Evolutionary conservation across 148 eudicot species (phyloP), one percentile per base, ranked within the genome.

Genomic region (Limonium bicolor): DNA sequence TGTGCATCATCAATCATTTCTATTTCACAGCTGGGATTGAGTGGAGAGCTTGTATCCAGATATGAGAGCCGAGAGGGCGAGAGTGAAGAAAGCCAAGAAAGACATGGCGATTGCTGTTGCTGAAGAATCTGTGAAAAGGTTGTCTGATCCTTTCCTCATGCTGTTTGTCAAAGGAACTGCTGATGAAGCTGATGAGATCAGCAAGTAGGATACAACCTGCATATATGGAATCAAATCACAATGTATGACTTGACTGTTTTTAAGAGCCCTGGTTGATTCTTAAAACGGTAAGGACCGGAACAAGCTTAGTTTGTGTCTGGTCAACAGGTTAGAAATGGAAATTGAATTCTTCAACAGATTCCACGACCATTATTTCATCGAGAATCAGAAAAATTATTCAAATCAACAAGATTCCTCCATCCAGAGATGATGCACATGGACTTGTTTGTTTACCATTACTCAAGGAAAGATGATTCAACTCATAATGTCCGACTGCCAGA

Each of bases 41-140:
- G 64, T 69, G 19, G 76, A 74, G 38, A 86, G 83, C 67, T 81
- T 81, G 48, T 77, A 78, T 49, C 93, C 96, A 24, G 87, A 70
- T 36, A 86, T 46, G 37, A 78, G 25, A 29, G 93, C 69, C 0
- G 93, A 81, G 16, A 52, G 27, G 19, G 72, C 93, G 1, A 86
- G 50, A 0, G 72, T 48, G 7, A 75, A 13, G 66, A 86, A 86
- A 15, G 87, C 93, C 4, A 86, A 65, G 54, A 86, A 70, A 21
- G 74, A 74, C 96, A 86, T 86, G 69, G 74, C 75, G 21, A 86
- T 78, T 31, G 93, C 65, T 2, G 84, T 55, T 7, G 87, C 81
- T 6, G 76, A 58, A n/a, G 96, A 63, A 49, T 86, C 96, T 12
- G 96, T 81, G 50, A 81, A 81, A 40, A 68, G 56, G 61, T 81